These are phyloP conservation scores for Starmerella scarabaei DNA, from an alignment of 805 yeast species.

Conservation along the genomic window DNA sequence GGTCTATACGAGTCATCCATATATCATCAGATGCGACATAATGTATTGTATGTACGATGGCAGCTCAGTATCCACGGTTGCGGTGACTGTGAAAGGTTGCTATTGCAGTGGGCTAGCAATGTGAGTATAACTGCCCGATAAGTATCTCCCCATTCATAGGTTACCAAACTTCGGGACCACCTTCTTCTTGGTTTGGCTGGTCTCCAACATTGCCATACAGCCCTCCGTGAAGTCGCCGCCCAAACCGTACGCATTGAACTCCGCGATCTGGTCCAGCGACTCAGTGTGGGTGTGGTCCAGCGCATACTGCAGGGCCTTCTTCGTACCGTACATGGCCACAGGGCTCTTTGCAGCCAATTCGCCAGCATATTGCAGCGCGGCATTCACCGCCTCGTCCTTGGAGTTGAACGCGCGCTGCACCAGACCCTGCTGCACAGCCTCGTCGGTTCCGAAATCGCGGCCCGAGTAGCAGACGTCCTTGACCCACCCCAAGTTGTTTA, in stretches of 20 bases:
- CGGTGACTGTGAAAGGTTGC: too few species aligned
- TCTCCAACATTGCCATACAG: constrained; percentile 20
- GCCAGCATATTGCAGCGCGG: constrained; percentile 39
- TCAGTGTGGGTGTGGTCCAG: constrained; percentile 30
- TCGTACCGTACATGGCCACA: constrained; percentile 57
- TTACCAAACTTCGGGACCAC: constrained; percentile 8
- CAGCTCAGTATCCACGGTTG: too few species aligned
- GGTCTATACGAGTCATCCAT: too few species aligned
- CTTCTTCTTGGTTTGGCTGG: constrained; percentile 8
- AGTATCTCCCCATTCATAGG: too few species aligned
- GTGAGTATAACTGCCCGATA: too few species aligned
- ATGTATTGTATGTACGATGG: too few species aligned
- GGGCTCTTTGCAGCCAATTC: constrained; percentile 36
- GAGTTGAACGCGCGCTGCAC: constrained; percentile 34
- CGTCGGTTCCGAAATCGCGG: constrained; percentile 39
- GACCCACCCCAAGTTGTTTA: constrained; percentile 43
- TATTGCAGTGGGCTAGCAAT: too few species aligned
- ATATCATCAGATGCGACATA: too few species aligned
- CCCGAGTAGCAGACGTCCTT: constrained; percentile 54
- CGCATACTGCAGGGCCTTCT: constrained; percentile 38
- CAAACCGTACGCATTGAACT: constrained; percentile 35
- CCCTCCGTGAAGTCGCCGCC: constrained; percentile 26
- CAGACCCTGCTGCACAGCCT: constrained; percentile 45
- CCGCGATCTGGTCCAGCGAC: constrained; percentile 43
- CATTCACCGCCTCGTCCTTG: constrained; percentile 37